phyloP scores from a whole-genome alignment of 208 protist genomes.

The Naegleria lovaniensis region DNA sequence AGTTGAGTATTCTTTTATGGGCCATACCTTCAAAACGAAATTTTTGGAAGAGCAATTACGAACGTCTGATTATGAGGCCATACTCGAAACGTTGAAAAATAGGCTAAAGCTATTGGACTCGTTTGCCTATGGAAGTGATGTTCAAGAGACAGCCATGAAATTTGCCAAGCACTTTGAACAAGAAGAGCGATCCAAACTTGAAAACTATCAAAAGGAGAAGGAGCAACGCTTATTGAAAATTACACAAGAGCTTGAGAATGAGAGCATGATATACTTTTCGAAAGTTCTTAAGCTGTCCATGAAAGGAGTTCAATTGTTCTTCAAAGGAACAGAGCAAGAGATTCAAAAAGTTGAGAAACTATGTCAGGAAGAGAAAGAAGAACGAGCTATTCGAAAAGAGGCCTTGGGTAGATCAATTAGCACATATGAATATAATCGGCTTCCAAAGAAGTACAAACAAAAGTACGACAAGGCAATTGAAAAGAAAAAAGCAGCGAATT shows the following conservation, averaged over 20 bases:
- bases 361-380: background rate
- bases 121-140: background rate
- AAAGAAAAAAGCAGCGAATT: background rate
- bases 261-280: background rate
- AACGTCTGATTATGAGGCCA: background rate
- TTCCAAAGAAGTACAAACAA: background rate
- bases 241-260: background rate
- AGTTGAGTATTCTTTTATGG: background rate
- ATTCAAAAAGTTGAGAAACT: background rate
- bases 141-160: background rate
- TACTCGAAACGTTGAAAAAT: background rate
- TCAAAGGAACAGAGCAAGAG: background rate
- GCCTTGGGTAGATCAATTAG: background rate
- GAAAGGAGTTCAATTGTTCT: background rate
- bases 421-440: background rate
- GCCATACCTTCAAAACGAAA: background rate
- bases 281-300: background rate
- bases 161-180: background rate
- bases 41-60: background rate
- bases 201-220: background rate
- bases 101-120: background rate
- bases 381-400: background rate
- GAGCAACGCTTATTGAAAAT: background rate
- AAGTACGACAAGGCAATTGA: background rate
- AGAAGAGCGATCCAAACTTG: background rate